Conservation (phyloP, 495 filamentous ascomycete species). For the Penicillium goetzii region DNA sequence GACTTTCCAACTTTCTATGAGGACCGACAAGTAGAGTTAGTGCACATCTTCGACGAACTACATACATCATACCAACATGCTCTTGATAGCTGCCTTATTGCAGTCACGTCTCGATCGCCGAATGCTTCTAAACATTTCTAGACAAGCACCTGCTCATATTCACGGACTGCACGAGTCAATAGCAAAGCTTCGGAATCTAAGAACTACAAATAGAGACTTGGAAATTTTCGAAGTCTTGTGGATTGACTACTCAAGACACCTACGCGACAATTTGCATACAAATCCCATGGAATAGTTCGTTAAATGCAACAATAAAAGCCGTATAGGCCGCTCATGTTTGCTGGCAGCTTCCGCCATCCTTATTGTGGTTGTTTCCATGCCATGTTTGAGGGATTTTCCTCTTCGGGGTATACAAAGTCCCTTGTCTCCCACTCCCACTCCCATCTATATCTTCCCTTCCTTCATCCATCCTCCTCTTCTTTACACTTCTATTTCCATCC, state of each 20-base stretch:
- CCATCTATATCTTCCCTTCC: not conserved
- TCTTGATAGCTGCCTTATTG: not conserved
- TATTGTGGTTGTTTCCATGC: not conserved
- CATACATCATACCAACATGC: not conserved
- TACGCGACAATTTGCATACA: not conserved
- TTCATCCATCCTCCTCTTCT: conserved; percentile 1
- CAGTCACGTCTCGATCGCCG: not conserved
- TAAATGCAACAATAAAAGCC: not conserved
- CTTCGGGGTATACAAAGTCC: conserved; percentile 1
- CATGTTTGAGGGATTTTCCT: not conserved
- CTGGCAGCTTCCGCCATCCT: not conserved
- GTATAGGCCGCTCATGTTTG: not conserved
- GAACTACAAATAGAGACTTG: not conserved
- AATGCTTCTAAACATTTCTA: not conserved
- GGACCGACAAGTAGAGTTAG: not conserved
- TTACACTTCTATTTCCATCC: not conserved
- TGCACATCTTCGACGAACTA: not conserved
- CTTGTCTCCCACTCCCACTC: not conserved
- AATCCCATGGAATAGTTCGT: not conserved
- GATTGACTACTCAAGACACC: not conserved
- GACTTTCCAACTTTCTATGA: not conserved
- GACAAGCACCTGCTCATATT: not conserved
- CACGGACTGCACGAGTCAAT: not conserved
- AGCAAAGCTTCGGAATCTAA: not conserved
- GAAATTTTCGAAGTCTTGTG: not conserved